Evolutionary conservation across 2,329 filamentous ascomycete genomes (phyloP).

Genomic region (Stachybotrys chlorohalonatus): DNA sequence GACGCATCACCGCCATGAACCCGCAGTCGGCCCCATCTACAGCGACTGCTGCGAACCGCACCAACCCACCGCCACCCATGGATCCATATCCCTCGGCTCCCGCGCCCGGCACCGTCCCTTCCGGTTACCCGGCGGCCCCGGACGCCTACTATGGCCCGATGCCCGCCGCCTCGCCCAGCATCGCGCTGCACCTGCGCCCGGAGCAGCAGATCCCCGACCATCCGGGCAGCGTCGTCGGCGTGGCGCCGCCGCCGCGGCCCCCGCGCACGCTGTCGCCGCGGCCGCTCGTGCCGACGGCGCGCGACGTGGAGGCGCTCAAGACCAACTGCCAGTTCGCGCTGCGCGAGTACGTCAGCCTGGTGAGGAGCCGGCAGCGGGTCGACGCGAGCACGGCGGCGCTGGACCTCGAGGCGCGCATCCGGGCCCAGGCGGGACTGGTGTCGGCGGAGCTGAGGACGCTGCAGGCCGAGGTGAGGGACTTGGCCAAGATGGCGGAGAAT

Average conservation of each 20-base stretch:
- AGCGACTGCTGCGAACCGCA: background rate
- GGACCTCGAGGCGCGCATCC: constrained; percentile 33
- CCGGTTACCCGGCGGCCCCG: too few relatives aligned
- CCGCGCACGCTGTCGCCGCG: constrained; percentile 8
- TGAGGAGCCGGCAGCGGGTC: constrained; percentile 17
- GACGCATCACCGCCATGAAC: background rate
- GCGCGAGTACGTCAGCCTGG: constrained; percentile 24
- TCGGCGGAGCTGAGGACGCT: constrained; percentile 34
- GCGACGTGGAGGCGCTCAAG: constrained; percentile 21
- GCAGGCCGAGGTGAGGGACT: constrained; percentile 31
- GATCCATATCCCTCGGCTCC: background rate
- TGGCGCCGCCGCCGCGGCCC: constrained; percentile 1
- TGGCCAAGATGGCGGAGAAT: constrained; percentile 35
- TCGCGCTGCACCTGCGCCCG: constrained; percentile 11
- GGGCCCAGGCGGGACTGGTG: constrained; percentile 31
- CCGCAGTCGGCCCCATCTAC: background rate
- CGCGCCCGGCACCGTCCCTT: background rate
- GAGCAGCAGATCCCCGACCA: constrained; percentile 12
- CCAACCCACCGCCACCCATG: background rate
- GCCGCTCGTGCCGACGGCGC: constrained; percentile 8
- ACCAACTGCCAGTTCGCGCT: constrained; percentile 25
- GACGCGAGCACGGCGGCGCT: constrained; percentile 19
- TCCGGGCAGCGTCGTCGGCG: constrained; percentile 3
- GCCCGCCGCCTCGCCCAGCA: constrained; percentile 1
- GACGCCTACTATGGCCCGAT: background rate